phyloP scores from a whole-genome alignment of 441 rosid species.

The Omphalea diandra region DNA sequence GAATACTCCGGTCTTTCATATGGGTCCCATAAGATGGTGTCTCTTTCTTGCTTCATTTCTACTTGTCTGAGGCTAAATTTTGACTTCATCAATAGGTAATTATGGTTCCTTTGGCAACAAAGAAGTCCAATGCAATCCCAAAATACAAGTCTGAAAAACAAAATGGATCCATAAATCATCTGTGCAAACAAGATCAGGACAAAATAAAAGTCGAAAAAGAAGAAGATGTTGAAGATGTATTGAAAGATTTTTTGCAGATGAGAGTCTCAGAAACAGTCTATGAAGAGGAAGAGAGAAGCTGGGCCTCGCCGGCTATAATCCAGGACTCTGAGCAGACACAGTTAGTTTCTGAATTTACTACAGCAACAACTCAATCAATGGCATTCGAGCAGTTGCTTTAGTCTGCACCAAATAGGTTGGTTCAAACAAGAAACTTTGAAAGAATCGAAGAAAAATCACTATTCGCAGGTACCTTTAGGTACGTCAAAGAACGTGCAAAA shows the following conservation, averaged over 20 bases:
- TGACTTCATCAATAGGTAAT: conserved; percentile 10
- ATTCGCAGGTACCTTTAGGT: conserved; percentile 6
- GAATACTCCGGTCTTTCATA: neutral
- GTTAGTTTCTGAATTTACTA: neutral
- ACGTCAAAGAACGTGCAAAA: conserved; percentile 14
- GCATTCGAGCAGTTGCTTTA: conserved; percentile 24
- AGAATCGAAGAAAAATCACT: conserved; percentile 20
- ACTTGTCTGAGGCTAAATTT: neutral
- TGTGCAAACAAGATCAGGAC: conserved; percentile 15
- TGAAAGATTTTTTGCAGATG: conserved; percentile 32
- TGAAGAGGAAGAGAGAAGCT: conserved; percentile 32
- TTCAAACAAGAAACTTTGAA: conserved; percentile 20
- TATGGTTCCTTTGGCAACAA: conserved; percentile 26
- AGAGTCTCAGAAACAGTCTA: conserved; percentile 30
- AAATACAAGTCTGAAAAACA: conserved; percentile 18
- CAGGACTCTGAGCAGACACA: conserved; percentile 18
- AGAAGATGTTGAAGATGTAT: conserved; percentile 19
- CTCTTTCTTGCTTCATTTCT: neutral
- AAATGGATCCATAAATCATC: neutral
- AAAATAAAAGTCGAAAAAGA: neutral
- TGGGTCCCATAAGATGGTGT: neutral
- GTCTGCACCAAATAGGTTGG: conserved; percentile 21
- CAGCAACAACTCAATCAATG: conserved; percentile 10
- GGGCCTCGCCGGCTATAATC: conserved; percentile 16
- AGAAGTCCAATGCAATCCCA: neutral